phyloP scores from a whole-genome alignment of 768 basidiomycete genomes.

The Leucocoprinus leucothites region DNA sequence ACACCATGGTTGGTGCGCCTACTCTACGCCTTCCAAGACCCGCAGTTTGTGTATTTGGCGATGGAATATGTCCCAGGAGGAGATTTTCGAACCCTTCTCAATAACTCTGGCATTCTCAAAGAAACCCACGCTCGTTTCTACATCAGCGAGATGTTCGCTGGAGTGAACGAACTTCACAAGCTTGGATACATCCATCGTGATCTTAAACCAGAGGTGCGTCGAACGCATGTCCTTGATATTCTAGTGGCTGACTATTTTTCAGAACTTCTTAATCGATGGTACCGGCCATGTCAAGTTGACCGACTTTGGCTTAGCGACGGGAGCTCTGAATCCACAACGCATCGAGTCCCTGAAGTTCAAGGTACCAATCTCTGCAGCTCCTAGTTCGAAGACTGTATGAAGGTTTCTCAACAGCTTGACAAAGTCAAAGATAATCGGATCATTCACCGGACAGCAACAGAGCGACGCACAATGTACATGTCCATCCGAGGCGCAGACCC shows the following conservation, averaged over 20 bases:
- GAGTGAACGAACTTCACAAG: constrained; percentile 92
- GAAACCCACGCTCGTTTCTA: constrained; percentile 97
- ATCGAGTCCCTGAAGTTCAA: constrained; percentile 95
- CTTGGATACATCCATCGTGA: constrained; percentile 98
- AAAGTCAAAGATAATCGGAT: constrained; percentile 93
- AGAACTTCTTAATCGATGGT: constrained; percentile 97
- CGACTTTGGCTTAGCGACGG: constrained; percentile 97
- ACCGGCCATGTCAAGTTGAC: constrained; percentile 97
- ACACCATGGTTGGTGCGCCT: constrained; percentile 96
- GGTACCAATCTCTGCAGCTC: constrained; percentile 36
- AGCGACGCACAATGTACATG: constrained; percentile 92
- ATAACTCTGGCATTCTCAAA: constrained; percentile 96
- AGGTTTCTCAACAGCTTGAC: constrained; percentile 61
- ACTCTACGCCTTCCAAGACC: constrained; percentile 96
- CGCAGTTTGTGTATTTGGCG: constrained; percentile 87
- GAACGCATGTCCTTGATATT: neutral
- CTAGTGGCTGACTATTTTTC: neutral
- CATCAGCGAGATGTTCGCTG: constrained; percentile 96
- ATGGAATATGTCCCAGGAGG: constrained; percentile 99
- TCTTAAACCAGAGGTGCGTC: constrained; percentile 88
- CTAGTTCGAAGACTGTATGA: neutral
- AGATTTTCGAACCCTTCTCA: constrained; percentile 95
- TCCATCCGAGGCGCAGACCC: constrained; percentile 88
- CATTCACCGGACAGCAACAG: constrained; percentile 87
- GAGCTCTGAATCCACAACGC: constrained; percentile 88